Conservation (phyloP, 768 basidiomycete species). For the Chalciporus piperatus region DNA sequence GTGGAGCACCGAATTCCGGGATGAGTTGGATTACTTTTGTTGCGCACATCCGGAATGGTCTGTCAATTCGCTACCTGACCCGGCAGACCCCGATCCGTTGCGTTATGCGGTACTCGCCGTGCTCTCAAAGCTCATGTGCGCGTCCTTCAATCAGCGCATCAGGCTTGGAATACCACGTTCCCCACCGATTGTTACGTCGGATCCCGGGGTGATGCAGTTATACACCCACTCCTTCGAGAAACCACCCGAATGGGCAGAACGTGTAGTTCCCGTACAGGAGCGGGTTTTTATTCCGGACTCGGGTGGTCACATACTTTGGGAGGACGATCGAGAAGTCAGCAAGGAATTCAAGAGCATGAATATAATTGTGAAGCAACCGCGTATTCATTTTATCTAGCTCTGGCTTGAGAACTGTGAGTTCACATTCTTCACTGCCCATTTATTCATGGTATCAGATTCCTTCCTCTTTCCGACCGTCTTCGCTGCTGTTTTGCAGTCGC, state of each 20-base stretch:
- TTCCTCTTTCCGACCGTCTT: too few species aligned
- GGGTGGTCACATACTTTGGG: slow-evolving; percentile 4
- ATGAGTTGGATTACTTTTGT: slow-evolving; percentile 36
- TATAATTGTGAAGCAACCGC: slow-evolving; percentile 8
- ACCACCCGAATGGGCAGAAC: slow-evolving; percentile 27
- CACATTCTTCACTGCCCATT: too few species aligned
- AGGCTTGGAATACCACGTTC: slow-evolving; percentile 32
- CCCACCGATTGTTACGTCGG: slow-evolving; percentile 31
- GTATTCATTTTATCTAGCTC: slow-evolving; percentile 8
- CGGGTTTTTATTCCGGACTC: slow-evolving; percentile 20
- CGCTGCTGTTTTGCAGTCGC: too few species aligned
- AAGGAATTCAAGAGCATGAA: slow-evolving; percentile 9
- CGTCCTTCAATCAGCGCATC: slow-evolving; percentile 29
- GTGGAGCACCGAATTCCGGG: slow-evolving; percentile 26
- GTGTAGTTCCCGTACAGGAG: slow-evolving; percentile 13
- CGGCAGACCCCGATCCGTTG: slow-evolving; percentile 17
- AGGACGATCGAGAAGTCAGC: slow-evolving; percentile 6
- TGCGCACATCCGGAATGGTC: slow-evolving; percentile 17
- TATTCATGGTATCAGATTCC: too few species aligned
- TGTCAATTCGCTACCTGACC: slow-evolving; percentile 17
- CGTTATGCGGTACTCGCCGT: slow-evolving; percentile 29
- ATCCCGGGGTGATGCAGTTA: slow-evolving; percentile 30
- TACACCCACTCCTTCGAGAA: slow-evolving; percentile 30
- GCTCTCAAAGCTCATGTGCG: slow-evolving; percentile 27
- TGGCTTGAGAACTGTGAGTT: too few species aligned